Percentiles rank a stretch among this genome's conserved stretches.
Conservation (phyloP, 202 grass and related monocot species). For the Tripidium arundinaceum region DNA sequence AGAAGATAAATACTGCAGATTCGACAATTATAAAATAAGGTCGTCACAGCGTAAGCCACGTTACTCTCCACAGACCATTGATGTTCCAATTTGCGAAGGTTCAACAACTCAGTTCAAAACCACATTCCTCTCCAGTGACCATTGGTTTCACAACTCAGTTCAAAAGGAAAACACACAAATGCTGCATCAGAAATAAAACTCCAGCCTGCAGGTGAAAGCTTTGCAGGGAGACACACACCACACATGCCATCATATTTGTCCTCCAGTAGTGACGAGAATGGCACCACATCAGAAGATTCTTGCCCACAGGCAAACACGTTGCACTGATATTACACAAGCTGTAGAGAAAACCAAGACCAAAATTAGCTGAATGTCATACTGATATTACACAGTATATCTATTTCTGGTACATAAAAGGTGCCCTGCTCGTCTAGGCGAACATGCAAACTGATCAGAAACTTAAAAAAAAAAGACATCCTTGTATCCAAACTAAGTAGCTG, state of each 20-base stretch:
- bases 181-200: too few relatives aligned
- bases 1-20: too few relatives aligned
- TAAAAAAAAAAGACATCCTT: not conserved
- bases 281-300: not conserved
- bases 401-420: not conserved
- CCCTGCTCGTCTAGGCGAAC: not conserved
- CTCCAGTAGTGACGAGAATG: not conserved
- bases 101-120: not conserved
- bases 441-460: not conserved
- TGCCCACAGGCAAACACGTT: not conserved
- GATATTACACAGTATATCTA: not conserved
- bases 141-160: not conserved
- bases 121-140: not conserved
- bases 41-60: too few relatives aligned
- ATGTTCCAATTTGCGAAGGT: too few relatives aligned
- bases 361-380: not conserved
- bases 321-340: slow-evolving; percentile 9
- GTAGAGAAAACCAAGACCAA: slow-evolving; percentile 1
- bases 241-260: not conserved
- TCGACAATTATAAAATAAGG: too few relatives aligned
- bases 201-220: not conserved
- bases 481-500: not conserved
- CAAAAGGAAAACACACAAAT: too few relatives aligned
- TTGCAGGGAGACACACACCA: not conserved
- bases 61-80: too few relatives aligned